phyloP scores from a whole-genome alignment of 2,329 filamentous ascomycete species.

The Neofusicoccum umdonicola region DNA sequence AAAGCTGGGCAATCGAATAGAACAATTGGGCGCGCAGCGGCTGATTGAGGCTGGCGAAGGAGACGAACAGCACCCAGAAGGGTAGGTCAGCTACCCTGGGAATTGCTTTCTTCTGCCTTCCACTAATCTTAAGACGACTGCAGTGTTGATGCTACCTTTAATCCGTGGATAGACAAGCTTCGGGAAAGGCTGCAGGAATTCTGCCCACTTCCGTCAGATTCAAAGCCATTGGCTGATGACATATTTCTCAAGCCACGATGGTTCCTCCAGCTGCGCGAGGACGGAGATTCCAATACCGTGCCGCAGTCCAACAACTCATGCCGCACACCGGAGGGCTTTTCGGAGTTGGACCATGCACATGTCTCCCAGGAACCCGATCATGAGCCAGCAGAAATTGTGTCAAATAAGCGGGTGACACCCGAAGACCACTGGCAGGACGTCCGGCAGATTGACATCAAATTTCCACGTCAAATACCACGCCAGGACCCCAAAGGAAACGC shows the following conservation, averaged over 20 bases:
- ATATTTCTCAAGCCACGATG: slow-evolving; percentile 75
- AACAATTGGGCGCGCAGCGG: slow-evolving; percentile 77
- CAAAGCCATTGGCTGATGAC: slow-evolving; percentile 70
- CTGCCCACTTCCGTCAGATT: slow-evolving; percentile 66
- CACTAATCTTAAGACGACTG: slow-evolving; percentile 7
- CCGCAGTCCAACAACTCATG: background rate
- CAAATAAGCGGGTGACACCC: slow-evolving; percentile 75
- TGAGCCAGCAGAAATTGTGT: slow-evolving; percentile 56
- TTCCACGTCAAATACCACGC: slow-evolving; percentile 22
- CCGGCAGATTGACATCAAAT: slow-evolving; percentile 67
- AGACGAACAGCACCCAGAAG: slow-evolving; percentile 91
- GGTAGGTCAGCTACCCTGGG: slow-evolving; percentile 54
- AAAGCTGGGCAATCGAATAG: slow-evolving; percentile 79
- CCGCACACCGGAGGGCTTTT: slow-evolving; percentile 2
- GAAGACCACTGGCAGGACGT: slow-evolving; percentile 88
- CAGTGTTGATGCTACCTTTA: slow-evolving; percentile 74
- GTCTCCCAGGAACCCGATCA: slow-evolving; percentile 13
- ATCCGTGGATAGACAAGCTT: slow-evolving; percentile 72
- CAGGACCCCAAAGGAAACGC: background rate
- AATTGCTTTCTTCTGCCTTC: slow-evolving; percentile 8
- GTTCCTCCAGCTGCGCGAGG: slow-evolving; percentile 47
- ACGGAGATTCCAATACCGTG: background rate
- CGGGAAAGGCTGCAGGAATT: slow-evolving; percentile 63
- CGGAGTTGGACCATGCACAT: background rate
- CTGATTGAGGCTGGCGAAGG: slow-evolving; percentile 79